Evolutionary conservation across 345 rosid genomes (phyloP).

Genomic region (Garcia nutans): DNA sequence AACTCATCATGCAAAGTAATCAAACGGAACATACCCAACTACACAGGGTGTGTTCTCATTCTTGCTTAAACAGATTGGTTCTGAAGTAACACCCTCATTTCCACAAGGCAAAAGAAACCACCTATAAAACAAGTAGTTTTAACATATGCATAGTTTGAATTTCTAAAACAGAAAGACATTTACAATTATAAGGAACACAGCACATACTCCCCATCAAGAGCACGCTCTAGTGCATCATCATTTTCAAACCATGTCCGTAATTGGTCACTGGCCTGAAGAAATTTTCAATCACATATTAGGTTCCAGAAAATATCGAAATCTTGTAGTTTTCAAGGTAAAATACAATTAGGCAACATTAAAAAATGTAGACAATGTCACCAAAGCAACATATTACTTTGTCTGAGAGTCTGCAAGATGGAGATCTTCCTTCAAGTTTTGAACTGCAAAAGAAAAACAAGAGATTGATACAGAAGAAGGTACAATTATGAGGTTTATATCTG

Average conservation of each 20-base stretch:
- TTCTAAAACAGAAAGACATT: neutral
- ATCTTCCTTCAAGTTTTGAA: constrained; percentile 80
- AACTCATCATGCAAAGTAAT: neutral
- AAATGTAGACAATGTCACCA: neutral
- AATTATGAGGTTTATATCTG: neutral
- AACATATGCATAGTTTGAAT: neutral
- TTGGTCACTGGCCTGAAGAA: constrained; percentile 47
- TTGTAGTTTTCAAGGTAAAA: neutral
- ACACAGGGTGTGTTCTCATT: constrained; percentile 57
- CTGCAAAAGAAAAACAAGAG: constrained; percentile 38
- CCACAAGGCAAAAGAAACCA: constrained; percentile 71
- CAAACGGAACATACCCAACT: constrained; percentile 51
- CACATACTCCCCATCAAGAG: constrained; percentile 79
- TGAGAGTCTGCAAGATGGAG: constrained; percentile 72
- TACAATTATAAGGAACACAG: constrained; percentile 13
- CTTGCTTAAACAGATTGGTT: constrained; percentile 50
- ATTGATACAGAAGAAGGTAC: neutral
- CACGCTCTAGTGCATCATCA: constrained; percentile 74
- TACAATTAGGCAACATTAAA: neutral
- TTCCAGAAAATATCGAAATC: neutral
- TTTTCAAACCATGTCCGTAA: constrained; percentile 53
- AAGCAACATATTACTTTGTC: constrained; percentile 57
- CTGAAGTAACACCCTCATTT: constrained; percentile 36
- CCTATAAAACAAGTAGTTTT: constrained; percentile 31
- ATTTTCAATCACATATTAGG: constrained; percentile 13